Evolutionary conservation across 1,139 yeast genomes (phyloP).

Genomic region (Taiozyma sp.): DNA sequence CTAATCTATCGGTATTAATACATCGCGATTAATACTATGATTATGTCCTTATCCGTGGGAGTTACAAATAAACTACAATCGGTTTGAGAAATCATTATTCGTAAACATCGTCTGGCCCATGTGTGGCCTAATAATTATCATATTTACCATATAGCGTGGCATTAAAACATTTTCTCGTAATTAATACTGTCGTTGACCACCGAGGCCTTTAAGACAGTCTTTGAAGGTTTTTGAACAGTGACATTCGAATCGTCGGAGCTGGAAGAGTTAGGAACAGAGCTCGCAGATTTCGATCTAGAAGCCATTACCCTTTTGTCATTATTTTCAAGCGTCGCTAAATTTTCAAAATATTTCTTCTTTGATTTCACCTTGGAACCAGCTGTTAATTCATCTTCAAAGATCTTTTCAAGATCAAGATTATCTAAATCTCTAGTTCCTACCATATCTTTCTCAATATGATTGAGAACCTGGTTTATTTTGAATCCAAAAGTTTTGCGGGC

Average conservation of each 20-base stretch:
- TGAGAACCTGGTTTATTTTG: neutral
- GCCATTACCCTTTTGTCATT: neutral
- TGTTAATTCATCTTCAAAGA: neutral
- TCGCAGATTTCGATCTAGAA: slow-evolving; percentile 4
- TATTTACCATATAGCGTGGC: neutral
- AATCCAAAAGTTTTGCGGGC: neutral
- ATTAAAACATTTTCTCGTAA: slow-evolving; percentile 18
- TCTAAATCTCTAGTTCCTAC: neutral
- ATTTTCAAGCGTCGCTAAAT: slow-evolving; percentile 1
- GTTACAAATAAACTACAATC: slow-evolving; percentile 2
- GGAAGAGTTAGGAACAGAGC: neutral
- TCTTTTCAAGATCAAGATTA: neutral
- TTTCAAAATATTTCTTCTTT: slow-evolving; percentile 13
- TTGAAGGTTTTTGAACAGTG: slow-evolving; percentile 12
- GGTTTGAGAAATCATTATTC: neutral
- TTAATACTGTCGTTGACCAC: slow-evolving; percentile 14
- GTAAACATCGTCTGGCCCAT: neutral
- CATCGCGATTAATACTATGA: too few relatives aligned
- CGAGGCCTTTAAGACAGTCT: slow-evolving; percentile 17
- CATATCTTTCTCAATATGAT: slow-evolving; percentile 4
- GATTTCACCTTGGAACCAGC: slow-evolving; percentile 5
- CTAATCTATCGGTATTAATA: too few relatives aligned
- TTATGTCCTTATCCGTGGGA: neutral
- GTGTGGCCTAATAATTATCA: neutral
- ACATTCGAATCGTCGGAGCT: neutral